Evolutionary conservation across 2,329 filamentous ascomycete species (phyloP).

Genomic region (Colletotrichum lindemuthianum): DNA sequence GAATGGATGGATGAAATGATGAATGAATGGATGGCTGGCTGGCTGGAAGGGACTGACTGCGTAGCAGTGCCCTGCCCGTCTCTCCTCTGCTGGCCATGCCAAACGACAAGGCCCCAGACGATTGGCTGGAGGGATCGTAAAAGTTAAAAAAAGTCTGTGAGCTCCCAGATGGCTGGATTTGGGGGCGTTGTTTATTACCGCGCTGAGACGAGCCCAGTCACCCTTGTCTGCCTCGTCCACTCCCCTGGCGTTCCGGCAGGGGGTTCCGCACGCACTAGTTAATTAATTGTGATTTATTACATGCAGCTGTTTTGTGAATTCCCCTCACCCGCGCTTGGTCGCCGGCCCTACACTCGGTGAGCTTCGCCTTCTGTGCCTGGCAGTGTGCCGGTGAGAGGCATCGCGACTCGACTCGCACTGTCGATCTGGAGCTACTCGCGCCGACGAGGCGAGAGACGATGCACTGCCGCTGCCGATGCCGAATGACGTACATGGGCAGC

Average conservation of each 20-base stretch:
- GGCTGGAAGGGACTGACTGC: conserved; percentile 7
- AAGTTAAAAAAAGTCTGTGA: conserved; percentile 36
- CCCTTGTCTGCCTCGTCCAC: conserved; percentile 25
- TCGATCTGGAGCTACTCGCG: conserved; percentile 21
- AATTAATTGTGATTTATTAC: conserved; percentile 17
- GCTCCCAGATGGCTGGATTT: conserved; percentile 36
- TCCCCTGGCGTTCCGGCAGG: conserved; percentile 24
- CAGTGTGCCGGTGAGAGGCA: neutral
- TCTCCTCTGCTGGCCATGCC: conserved; percentile 10
- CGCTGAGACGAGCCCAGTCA: conserved; percentile 31
- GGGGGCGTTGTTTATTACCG: conserved; percentile 36
- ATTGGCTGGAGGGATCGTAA: conserved; percentile 36
- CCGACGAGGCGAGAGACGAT: conserved; percentile 29
- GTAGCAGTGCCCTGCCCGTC: conserved; percentile 3
- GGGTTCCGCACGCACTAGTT: conserved; percentile 18
- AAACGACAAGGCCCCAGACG: conserved; percentile 31
- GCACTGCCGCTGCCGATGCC: conserved; percentile 34
- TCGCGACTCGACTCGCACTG: conserved; percentile 14
- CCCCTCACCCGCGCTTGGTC: neutral
- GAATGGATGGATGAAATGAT: neutral
- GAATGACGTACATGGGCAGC: conserved; percentile 33
- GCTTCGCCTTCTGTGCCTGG: no score
- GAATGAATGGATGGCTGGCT: neutral
- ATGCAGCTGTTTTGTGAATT: conserved; percentile 27
- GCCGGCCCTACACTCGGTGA: no score